phyloP scores from a whole-genome alignment of 2,329 filamentous ascomycete species.

The Chrysosporium keratinophilum region DNA sequence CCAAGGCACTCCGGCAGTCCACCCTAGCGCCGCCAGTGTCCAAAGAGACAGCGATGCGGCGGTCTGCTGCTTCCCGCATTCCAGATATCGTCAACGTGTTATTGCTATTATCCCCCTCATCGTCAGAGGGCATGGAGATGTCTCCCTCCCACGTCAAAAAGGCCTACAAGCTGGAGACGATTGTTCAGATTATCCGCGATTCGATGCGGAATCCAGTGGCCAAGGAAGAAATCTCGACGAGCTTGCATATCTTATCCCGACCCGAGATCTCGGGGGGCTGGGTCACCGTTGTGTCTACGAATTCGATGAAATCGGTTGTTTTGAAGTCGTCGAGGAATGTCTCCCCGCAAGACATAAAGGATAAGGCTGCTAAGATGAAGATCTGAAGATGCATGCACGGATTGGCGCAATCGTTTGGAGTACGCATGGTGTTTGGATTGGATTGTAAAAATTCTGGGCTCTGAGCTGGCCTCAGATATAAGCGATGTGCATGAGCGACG shows the following conservation, averaged over 20 bases:
- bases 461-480: neutral
- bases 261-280: slow-evolving; percentile 41
- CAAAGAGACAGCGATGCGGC: slow-evolving; percentile 49
- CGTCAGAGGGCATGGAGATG: slow-evolving; percentile 23
- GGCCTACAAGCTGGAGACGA: slow-evolving; percentile 54
- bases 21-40: slow-evolving; percentile 38
- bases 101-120: slow-evolving; percentile 46
- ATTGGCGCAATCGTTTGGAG: neutral
- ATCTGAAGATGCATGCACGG: slow-evolving; percentile 4
- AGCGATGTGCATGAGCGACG: neutral
- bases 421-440: neutral
- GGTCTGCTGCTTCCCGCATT: slow-evolving; percentile 55
- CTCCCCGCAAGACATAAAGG: slow-evolving; percentile 28
- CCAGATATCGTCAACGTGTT: slow-evolving; percentile 59
- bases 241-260: slow-evolving; percentile 39
- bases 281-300: slow-evolving; percentile 40
- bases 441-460: neutral
- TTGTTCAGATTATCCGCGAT: slow-evolving; percentile 57
- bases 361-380: slow-evolving; percentile 21
- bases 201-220: slow-evolving; percentile 48
- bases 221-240: slow-evolving; percentile 38
- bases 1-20: slow-evolving; percentile 50
- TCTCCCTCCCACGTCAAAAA: slow-evolving; percentile 44
- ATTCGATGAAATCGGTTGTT: slow-evolving; percentile 38
- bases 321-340: slow-evolving; percentile 34